Evolutionary conservation across 257 asterid species (phyloP), one percentile per base, ranked within the genome.

Genomic region (Prunella vulgaris): DNA sequence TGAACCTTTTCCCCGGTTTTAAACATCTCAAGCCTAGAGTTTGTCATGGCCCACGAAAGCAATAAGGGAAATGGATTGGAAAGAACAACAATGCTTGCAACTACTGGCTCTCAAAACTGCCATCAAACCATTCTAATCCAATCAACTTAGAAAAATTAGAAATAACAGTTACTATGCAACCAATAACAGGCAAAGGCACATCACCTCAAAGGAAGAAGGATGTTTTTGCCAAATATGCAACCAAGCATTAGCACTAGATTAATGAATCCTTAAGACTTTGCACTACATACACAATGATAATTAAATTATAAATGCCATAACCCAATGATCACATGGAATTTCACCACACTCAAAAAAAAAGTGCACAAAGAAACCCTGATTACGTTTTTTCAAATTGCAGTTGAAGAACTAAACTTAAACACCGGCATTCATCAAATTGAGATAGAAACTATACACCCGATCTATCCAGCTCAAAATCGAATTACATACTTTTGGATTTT

Each of bases 391-490:
- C 64, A 28, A 27, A 35, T 21, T 32, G 27, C 51, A 21, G 69
- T 33, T 65, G 20, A 27, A 59, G 44, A 17, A 21, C 54, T 51
- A 52, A 59, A 27, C 20, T 22, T 46, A 67, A 67, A 53, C 27
- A 53, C 35, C 72, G 20, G 21, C 64, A 56, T 64, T 65, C 27
- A 72, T 17, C 12, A 59, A 32, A 42, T 15, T 21, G 25, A 40
- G 64, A 44, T 27, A 4, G 65, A 74, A 54, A 70, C 12, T 15
- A 52, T 7, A 21, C 51, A 15, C 22, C 53, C 64, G 38, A 78
- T 57, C 74, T 25, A 67, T 21, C 48, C 68, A 57, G 61, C 74
- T 70, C 54, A 63, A 69, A 48, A 35, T 24, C 28, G 56, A 18
- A 68, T 15, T 35, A 15, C 38, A 49, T 20, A n/a, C n/a, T 22